Percentiles rank a stretch among this genome's conserved stretches.
Evolutionary conservation across 257 asterid genomes (phyloP).

Genomic region (Jacaranda copaia): DNA sequence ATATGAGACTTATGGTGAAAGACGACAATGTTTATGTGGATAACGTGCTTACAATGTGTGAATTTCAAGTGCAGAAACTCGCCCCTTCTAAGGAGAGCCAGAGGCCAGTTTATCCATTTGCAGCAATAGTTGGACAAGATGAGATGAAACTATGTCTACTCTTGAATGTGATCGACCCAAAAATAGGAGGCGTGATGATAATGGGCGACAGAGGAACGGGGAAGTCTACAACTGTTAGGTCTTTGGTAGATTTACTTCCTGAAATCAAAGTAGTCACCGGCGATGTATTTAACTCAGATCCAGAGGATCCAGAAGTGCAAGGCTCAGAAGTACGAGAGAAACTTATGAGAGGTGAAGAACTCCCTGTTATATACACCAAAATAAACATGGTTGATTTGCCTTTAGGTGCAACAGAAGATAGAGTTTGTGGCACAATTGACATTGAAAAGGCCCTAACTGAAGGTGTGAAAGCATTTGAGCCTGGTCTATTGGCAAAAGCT

Average conservation of each 20-base stretch:
- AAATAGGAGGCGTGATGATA: slow-evolving; percentile 98
- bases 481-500: slow-evolving; percentile 93
- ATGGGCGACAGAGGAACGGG: slow-evolving; percentile 99
- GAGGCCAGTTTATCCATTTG: slow-evolving; percentile 95
- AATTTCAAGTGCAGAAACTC: slow-evolving; percentile 58
- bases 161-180: slow-evolving; percentile 90
- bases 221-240: slow-evolving; percentile 89
- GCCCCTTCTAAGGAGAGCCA: slow-evolving; percentile 73
- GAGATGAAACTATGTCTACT: slow-evolving; percentile 94
- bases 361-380: slow-evolving; percentile 59
- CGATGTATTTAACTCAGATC: slow-evolving; percentile 93
- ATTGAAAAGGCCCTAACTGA: slow-evolving; percentile 95
- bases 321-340: slow-evolving; percentile 82
- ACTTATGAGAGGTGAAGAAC: slow-evolving; percentile 57
- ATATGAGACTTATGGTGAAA: not conserved
- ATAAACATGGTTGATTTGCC: slow-evolving; percentile 96
- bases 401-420: slow-evolving; percentile 94
- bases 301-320: slow-evolving; percentile 85
- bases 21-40: not conserved
- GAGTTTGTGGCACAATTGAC: slow-evolving; percentile 96
- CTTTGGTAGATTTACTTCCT: slow-evolving; percentile 88
- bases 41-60: not conserved
- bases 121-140: slow-evolving; percentile 98
- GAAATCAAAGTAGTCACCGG: slow-evolving; percentile 79
- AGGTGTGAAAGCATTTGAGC: slow-evolving; percentile 97